Percentiles rank a stretch among this genome's conserved stretches.
These are phyloP conservation scores for Zhuliangozyma blackwelliae DNA, from an alignment of 1,139 yeast species.

Conservation along the genomic window DNA sequence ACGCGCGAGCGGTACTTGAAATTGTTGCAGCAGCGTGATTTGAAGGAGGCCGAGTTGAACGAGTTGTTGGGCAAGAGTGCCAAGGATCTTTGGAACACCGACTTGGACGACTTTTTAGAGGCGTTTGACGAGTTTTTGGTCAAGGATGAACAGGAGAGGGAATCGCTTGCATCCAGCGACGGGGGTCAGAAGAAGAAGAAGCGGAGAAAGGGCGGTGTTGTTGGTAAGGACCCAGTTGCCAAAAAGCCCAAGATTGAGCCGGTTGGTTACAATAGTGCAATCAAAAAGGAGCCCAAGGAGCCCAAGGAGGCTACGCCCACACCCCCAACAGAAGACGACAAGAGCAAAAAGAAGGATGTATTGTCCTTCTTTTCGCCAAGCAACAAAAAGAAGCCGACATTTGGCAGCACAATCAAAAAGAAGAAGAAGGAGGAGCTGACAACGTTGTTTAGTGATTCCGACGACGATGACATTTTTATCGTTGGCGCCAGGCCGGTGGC, in stretches of 20 bases:
- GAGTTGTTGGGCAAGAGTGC: conserved; percentile 65
- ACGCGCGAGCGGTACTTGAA: conserved; percentile 86
- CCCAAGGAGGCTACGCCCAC: conserved; percentile 9
- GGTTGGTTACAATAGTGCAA: conserved; percentile 1
- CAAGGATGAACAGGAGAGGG: conserved; percentile 29
- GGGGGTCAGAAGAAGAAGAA: conserved; percentile 25
- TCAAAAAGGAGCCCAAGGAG: conserved; percentile 5
- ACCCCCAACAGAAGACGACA: conserved; percentile 8
- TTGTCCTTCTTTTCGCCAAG: conserved; percentile 11
- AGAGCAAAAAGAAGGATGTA: conserved; percentile 7
- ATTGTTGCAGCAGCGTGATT: conserved; percentile 66
- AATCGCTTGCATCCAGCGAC: conserved; percentile 25
- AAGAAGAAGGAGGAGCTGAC: conserved; percentile 1
- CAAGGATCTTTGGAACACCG: conserved; percentile 83
- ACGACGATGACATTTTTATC: conserved; percentile 10
- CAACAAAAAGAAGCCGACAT: not conserved
- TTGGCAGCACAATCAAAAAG: not conserved
- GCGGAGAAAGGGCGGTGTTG: conserved; percentile 6
- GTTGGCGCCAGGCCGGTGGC: not conserved
- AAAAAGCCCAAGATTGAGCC: too few relatives aligned
- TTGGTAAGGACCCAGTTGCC: too few relatives aligned
- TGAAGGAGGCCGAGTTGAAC: conserved; percentile 69
- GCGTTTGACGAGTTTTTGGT: conserved; percentile 62
- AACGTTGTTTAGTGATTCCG: conserved; percentile 10
- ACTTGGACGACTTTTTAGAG: conserved; percentile 66